phyloP scores from a whole-genome alignment of 768 basidiomycete genomes.

The Termitomyces bulborhizus region DNA sequence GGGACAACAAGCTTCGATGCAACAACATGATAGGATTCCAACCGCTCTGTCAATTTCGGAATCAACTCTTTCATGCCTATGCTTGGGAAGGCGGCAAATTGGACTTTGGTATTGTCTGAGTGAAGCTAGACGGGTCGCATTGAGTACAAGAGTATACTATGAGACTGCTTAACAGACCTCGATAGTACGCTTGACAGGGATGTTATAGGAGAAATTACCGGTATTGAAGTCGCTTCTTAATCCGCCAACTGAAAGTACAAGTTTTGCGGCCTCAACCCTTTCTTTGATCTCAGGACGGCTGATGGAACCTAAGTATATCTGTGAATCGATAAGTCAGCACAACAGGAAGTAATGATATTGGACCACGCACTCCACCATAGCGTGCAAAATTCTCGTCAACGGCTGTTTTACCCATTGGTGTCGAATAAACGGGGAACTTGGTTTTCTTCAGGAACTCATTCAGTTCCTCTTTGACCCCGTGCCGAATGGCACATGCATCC shows the following conservation, averaged over 20 bases:
- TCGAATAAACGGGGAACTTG: slow-evolving; percentile 64
- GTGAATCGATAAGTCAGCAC: not conserved
- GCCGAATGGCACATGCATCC: slow-evolving; percentile 77
- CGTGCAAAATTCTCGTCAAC: slow-evolving; percentile 65
- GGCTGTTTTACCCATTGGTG: slow-evolving; percentile 79
- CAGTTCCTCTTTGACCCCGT: slow-evolving; percentile 57
- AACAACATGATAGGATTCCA: slow-evolving; percentile 32
- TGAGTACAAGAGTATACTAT: not conserved
- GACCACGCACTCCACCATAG: slow-evolving; percentile 67
- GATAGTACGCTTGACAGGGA: slow-evolving; percentile 50
- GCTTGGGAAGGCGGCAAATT: slow-evolving; percentile 54
- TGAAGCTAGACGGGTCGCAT: slow-evolving; percentile 47
- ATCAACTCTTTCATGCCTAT: slow-evolving; percentile 78
- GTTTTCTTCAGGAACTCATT: slow-evolving; percentile 59
- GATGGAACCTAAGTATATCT: slow-evolving; percentile 77
- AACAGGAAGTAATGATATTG: not conserved
- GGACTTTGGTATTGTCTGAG: slow-evolving; percentile 63
- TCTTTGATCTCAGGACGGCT: slow-evolving; percentile 61
- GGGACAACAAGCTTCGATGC: slow-evolving; percentile 44
- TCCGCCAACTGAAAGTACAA: slow-evolving; percentile 69
- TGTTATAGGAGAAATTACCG: slow-evolving; percentile 77
- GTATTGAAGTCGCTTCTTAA: slow-evolving; percentile 83
- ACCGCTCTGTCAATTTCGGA: slow-evolving; percentile 57
- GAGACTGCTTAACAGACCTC: slow-evolving; percentile 39
- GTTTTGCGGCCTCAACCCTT: slow-evolving; percentile 66